These are phyloP conservation scores for Excoecaria agallocha DNA, from an alignment of 345 rosid genomes.

Conservation along the genomic window DNA sequence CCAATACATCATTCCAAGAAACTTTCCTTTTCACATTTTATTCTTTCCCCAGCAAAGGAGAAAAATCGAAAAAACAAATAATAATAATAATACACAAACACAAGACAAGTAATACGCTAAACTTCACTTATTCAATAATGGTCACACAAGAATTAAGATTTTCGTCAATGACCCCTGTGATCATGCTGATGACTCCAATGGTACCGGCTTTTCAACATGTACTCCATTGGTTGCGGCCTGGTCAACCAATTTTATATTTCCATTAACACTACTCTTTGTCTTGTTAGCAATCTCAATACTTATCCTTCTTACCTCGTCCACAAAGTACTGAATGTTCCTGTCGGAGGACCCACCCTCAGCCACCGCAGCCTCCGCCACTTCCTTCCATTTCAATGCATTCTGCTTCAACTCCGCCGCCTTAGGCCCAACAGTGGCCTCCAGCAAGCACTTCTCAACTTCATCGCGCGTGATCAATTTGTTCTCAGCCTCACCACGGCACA, in stretches of 20 bases:
- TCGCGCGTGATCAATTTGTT: slow-evolving; percentile 57
- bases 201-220: neutral
- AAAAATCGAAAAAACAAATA: too few species aligned
- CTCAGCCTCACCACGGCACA: slow-evolving; percentile 61
- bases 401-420: slow-evolving; percentile 52
- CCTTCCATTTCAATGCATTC: slow-evolving; percentile 68
- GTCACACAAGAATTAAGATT: too few species aligned
- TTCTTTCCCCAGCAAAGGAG: too few species aligned
- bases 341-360: slow-evolving; percentile 66
- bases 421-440: slow-evolving; percentile 52
- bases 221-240: neutral
- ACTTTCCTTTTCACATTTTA: too few species aligned
- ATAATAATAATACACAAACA: too few species aligned
- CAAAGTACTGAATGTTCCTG: slow-evolving; percentile 54
- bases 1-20: too few species aligned
- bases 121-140: too few species aligned
- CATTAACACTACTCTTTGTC: neutral
- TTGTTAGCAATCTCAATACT: slow-evolving; percentile 11
- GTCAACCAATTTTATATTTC: neutral
- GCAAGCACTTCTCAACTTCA: slow-evolving; percentile 60
- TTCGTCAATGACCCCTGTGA: too few species aligned
- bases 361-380: slow-evolving; percentile 60
- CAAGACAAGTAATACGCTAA: too few species aligned
- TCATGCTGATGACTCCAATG: slow-evolving; percentile 3
- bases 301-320: slow-evolving; percentile 45